These are phyloP conservation scores for Lagenidium sp. DNA, from an alignment of 352 stramenopile species.

Conservation along the genomic window DNA sequence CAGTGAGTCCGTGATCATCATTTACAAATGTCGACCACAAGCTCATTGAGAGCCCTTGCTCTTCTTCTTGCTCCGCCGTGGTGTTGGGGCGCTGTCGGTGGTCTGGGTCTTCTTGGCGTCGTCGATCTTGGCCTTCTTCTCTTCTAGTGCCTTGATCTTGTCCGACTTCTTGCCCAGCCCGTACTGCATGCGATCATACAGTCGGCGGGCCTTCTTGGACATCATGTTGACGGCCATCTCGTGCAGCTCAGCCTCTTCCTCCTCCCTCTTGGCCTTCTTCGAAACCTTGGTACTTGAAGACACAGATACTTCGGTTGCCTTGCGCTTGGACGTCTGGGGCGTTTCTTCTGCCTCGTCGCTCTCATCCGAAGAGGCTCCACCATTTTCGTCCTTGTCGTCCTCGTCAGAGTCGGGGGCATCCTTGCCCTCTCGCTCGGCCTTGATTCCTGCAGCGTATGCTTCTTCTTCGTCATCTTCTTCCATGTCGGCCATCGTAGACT, in stretches of 20 bases:
- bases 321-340: slow-evolving; percentile 31
- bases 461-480: slow-evolving; percentile 68
- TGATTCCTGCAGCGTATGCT: slow-evolving; percentile 65
- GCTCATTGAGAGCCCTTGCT: no score
- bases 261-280: slow-evolving; percentile 70
- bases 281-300: slow-evolving; percentile 36
- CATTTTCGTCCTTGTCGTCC: slow-evolving; percentile 32
- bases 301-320: slow-evolving; percentile 14
- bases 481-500: slow-evolving; percentile 17
- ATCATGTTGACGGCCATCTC: slow-evolving; percentile 89
- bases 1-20: no score
- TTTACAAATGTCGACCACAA: no score
- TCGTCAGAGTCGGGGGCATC: slow-evolving; percentile 18
- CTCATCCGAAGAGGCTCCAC: slow-evolving; percentile 17
- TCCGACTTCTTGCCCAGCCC: slow-evolving; percentile 83
- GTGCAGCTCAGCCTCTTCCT: slow-evolving; percentile 71
- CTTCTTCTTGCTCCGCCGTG: slow-evolving; percentile 19
- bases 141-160: slow-evolving; percentile 78
- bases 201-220: slow-evolving; percentile 88
- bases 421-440: slow-evolving; percentile 63
- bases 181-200: slow-evolving; percentile 91
- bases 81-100: neutral
- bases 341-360: slow-evolving; percentile 27
- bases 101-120: slow-evolving; percentile 40
- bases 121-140: slow-evolving; percentile 64